phyloP scores from a whole-genome alignment of 345 rosid genomes.

The Citrus trifoliata region DNA sequence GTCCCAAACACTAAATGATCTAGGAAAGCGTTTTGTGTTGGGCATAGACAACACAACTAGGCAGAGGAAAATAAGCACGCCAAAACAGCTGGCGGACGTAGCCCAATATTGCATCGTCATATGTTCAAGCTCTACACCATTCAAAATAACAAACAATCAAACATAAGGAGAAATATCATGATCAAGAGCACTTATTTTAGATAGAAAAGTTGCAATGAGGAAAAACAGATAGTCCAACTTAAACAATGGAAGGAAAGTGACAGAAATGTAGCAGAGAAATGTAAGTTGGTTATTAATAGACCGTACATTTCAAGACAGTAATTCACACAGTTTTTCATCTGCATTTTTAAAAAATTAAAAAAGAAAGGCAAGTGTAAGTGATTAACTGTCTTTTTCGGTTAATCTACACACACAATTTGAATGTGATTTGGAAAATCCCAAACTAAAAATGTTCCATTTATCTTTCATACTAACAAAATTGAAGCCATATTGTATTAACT shows the following conservation, averaged over 20 bases:
- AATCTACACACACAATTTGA: background rate
- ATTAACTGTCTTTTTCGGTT: background rate
- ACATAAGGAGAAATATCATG: background rate
- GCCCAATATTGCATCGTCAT: slow-evolving; percentile 83
- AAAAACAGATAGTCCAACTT: background rate
- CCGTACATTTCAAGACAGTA: background rate
- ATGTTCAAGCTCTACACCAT: slow-evolving; percentile 53
- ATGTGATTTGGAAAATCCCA: background rate
- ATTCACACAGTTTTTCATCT: background rate
- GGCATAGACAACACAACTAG: slow-evolving; percentile 30
- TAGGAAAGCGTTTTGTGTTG: slow-evolving; percentile 8
- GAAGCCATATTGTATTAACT: background rate
- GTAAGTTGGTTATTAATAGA: background rate
- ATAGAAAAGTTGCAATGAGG: background rate
- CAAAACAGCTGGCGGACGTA: slow-evolving; percentile 55
- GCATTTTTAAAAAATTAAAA: background rate
- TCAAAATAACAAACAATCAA: slow-evolving; percentile 9
- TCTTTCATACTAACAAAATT: background rate
- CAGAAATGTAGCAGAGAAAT: background rate
- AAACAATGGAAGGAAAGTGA: background rate
- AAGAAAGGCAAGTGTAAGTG: background rate
- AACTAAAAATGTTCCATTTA: background rate
- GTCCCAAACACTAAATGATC: slow-evolving; percentile 33
- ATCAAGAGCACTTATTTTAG: background rate
- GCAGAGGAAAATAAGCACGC: slow-evolving; percentile 62